A percentile compares a stretch with the other conserved stretches of the same genome.
Conservation (phyloP, 2,329 filamentous ascomycete species). For the Fusarium compactum region DNA sequence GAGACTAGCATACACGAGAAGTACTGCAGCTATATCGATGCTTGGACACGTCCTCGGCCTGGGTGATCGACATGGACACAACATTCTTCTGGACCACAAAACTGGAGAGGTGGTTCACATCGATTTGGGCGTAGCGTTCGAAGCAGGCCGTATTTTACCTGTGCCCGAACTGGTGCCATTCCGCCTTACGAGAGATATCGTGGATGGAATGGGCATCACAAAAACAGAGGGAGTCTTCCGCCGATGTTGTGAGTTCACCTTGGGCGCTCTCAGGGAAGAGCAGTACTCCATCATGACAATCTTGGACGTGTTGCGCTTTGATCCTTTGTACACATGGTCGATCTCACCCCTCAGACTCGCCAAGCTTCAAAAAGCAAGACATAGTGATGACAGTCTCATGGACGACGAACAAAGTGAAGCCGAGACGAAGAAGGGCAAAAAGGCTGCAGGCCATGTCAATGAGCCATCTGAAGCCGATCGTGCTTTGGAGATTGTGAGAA, state of each 20-base stretch:
- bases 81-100: conserved; percentile 90
- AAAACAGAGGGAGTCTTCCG: conserved; percentile 96
- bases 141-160: conserved; percentile 93
- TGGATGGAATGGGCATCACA: conserved; percentile 96
- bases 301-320: conserved; percentile 96
- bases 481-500: conserved; percentile 91
- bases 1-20: conserved; percentile 90
- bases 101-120: conserved; percentile 97
- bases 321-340: conserved; percentile 96
- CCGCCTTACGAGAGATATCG: conserved; percentile 90
- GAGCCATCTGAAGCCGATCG: conserved; percentile 84
- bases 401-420: conserved; percentile 56
- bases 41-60: conserved; percentile 92
- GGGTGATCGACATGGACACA: conserved; percentile 95
- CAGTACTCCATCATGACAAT: conserved; percentile 99
- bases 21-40: conserved; percentile 94
- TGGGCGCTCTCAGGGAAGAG: conserved; percentile 94
- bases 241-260: conserved; percentile 97
- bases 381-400: conserved; percentile 58
- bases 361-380: conserved; percentile 72
- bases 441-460: conserved; percentile 58
- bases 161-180: conserved; percentile 97
- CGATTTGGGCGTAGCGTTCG: conserved; percentile 95
- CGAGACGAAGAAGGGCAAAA: conserved; percentile 56
- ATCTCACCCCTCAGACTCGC: conserved; percentile 77